These are phyloP conservation scores for Nyssa sinensis DNA, from an alignment of 148 eudicot species.

Conservation along the genomic window DNA sequence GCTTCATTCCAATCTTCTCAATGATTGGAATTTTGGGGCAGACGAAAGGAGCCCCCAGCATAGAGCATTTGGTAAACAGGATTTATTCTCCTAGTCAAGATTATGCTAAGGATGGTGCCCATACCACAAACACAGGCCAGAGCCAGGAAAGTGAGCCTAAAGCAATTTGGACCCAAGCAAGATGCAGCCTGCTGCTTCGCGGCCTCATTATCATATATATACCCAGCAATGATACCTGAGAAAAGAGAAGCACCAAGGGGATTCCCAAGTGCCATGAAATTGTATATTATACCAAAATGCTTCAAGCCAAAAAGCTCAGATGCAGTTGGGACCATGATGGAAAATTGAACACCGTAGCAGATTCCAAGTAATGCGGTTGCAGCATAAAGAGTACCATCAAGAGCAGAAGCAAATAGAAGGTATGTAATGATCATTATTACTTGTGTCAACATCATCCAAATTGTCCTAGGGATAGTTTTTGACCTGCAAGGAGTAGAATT, in stretches of 20 bases:
- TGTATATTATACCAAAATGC: constrained; percentile 67
- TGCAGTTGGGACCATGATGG: constrained; percentile 78
- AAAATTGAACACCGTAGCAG: constrained; percentile 73
- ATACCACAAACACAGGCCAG: constrained; percentile 56
- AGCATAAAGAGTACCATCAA: constrained; percentile 48
- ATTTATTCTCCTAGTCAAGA: constrained; percentile 57
- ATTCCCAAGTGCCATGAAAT: constrained; percentile 69
- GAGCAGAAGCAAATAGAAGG: constrained; percentile 68
- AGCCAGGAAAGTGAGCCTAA: constrained; percentile 62
- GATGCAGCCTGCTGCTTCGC: constrained; percentile 47
- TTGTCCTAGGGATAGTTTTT: constrained; percentile 60
- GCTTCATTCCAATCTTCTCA: constrained; percentile 25
- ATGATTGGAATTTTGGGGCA: constrained; percentile 40
- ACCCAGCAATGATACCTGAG: constrained; percentile 75
- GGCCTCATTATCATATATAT: constrained; percentile 67
- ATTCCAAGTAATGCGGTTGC: constrained; percentile 73
- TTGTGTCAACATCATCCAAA: constrained; percentile 69
- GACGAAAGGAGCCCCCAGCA: constrained; percentile 61
- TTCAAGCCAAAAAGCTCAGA: constrained; percentile 87
- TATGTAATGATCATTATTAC: constrained; percentile 62
- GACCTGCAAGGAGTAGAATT: constrained; percentile 46
- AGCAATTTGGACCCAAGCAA: constrained; percentile 74
- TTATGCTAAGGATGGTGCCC: constrained; percentile 60
- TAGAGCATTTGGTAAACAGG: constrained; percentile 86
- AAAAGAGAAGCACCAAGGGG: constrained; percentile 81